Evolutionary conservation across 2,329 filamentous ascomycete genomes (phyloP).

Genomic region (Curvularia eragrostidis): DNA sequence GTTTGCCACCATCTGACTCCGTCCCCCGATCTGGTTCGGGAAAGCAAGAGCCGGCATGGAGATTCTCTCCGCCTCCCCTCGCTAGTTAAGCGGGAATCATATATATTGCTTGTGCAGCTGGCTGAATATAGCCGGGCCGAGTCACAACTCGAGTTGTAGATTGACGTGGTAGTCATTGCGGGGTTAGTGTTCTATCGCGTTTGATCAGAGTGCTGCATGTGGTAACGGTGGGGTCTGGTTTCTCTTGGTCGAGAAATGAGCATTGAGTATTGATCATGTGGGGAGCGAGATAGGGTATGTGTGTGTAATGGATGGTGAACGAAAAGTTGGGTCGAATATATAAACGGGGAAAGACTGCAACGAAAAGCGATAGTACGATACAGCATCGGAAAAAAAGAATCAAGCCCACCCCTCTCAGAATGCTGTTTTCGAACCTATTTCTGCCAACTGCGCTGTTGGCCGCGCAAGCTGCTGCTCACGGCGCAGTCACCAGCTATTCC

Average conservation of each 20-base stretch:
- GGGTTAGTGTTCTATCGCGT: constrained; percentile 20
- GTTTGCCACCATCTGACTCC: background rate
- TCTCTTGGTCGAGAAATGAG: background rate
- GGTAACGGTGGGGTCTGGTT: background rate
- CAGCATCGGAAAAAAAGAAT: background rate
- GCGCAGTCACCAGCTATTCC: constrained; percentile 47
- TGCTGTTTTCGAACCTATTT: constrained; percentile 49
- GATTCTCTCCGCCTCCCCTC: constrained; percentile 7
- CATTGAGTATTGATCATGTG: constrained; percentile 10
- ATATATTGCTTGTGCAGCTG: constrained; percentile 28
- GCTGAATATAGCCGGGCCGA: constrained; percentile 34
- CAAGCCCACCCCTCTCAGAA: constrained; percentile 21
- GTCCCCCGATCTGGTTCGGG: constrained; percentile 27
- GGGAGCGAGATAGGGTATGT: background rate
- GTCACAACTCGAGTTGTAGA: constrained; percentile 26
- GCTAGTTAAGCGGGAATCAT: constrained; percentile 18
- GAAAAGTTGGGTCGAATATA: background rate
- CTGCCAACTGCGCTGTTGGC: constrained; percentile 41
- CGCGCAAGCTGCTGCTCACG: constrained; percentile 43
- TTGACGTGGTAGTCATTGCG: constrained; percentile 29
- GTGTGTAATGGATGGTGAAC: background rate
- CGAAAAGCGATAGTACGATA: background rate
- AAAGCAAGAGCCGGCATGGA: constrained; percentile 34
- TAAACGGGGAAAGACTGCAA: background rate
- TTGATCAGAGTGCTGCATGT: constrained; percentile 2